phyloP scores from a whole-genome alignment of 164 flowering plant species.

The Berberis thunbergii region DNA sequence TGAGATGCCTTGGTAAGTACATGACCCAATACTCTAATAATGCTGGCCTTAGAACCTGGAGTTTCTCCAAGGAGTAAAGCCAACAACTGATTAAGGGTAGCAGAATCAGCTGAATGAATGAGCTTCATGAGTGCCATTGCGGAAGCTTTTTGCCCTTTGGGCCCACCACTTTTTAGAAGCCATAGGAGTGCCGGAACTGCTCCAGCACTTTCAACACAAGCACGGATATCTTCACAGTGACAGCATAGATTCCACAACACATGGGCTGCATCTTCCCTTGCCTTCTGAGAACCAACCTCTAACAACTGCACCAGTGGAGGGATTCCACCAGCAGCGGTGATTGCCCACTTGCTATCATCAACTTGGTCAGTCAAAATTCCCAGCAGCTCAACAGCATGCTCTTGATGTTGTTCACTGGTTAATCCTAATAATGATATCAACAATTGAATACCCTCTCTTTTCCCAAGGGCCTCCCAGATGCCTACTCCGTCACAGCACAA shows the following conservation, averaged over 20 bases:
- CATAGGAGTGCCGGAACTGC: constrained; percentile 71
- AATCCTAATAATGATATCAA: constrained; percentile 75
- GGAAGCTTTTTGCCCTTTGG: constrained; percentile 73
- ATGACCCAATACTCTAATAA: constrained; percentile 73
- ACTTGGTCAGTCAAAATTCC: constrained; percentile 71
- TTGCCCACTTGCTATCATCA: constrained; percentile 96
- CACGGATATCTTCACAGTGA: constrained; percentile 90
- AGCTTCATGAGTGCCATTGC: constrained; percentile 68
- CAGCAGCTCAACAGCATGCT: constrained; percentile 62
- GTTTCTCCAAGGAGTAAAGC: constrained; percentile 70
- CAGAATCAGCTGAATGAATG: constrained; percentile 64
- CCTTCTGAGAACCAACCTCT: constrained; percentile 73
- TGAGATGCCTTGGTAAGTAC: constrained; percentile 64
- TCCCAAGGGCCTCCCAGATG: constrained; percentile 71
- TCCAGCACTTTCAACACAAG: constrained; percentile 89
- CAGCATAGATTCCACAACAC: constrained; percentile 68
- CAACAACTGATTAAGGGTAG: constrained; percentile 69
- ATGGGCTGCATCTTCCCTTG: constrained; percentile 70
- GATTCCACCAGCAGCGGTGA: constrained; percentile 97
- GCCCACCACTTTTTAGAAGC: constrained; percentile 71
- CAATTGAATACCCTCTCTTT: constrained; percentile 82
- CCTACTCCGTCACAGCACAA: constrained; percentile 51
- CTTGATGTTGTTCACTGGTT: constrained; percentile 90
- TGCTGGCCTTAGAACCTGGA: constrained; percentile 55
- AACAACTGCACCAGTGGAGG: constrained; percentile 82